These are phyloP conservation scores for Aechmea fasciata DNA, from an alignment of 176 grass and related monocot species.

Conservation along the genomic window DNA sequence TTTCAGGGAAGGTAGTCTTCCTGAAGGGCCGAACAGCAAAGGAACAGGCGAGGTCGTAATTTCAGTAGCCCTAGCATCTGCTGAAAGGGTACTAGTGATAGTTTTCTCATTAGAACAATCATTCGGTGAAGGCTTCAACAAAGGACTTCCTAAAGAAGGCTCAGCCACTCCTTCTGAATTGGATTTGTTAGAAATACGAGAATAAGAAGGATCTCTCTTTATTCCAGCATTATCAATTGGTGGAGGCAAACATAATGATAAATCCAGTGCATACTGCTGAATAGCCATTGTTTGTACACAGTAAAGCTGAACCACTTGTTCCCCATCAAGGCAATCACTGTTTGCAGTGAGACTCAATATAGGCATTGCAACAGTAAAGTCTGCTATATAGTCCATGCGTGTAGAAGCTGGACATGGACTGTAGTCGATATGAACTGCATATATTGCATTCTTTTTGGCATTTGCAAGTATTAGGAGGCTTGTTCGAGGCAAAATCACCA, in stretches of 20 bases:
- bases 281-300: constrained; percentile 98
- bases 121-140: constrained; percentile 26
- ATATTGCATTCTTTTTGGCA: constrained; percentile 96
- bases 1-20: constrained; percentile 33
- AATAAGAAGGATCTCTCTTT: constrained; percentile 47
- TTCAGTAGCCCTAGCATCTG: constrained; percentile 30
- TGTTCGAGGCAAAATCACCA: constrained; percentile 67
- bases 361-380: constrained; percentile 94
- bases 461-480: constrained; percentile 94
- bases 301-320: constrained; percentile 78
- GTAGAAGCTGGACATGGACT: constrained; percentile 57
- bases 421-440: constrained; percentile 87
- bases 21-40: constrained; percentile 32
- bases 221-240: constrained; percentile 26
- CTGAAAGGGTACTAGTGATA: constrained; percentile 28
- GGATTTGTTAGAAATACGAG: constrained; percentile 27
- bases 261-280: constrained; percentile 83
- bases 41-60: constrained; percentile 27
- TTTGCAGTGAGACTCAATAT: constrained; percentile 87
- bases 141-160: constrained; percentile 21
- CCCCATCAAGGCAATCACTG: constrained; percentile 42
- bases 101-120: constrained; percentile 26
- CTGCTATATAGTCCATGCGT: constrained; percentile 82
- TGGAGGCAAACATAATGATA: constrained; percentile 74
- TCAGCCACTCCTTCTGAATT: constrained; percentile 18